Evolutionary conservation across 2,329 filamentous ascomycete genomes (phyloP).

Genomic region (Monilinia laxa): DNA sequence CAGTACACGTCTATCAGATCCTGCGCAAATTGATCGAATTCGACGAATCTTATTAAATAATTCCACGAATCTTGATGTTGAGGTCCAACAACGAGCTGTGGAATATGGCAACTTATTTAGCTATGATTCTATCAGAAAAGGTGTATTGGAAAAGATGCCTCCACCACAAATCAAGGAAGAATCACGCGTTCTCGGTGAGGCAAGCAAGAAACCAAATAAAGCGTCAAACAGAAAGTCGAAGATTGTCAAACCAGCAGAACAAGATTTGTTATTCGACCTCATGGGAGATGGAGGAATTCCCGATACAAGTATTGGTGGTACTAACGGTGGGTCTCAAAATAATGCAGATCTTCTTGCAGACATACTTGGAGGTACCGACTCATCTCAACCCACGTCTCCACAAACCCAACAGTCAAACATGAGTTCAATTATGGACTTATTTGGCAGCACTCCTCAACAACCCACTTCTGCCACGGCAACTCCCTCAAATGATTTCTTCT

Average conservation of each 20-base stretch:
- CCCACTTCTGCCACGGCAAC: slow-evolving; percentile 47
- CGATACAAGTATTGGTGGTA: slow-evolving; percentile 62
- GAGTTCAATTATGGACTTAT: slow-evolving; percentile 87
- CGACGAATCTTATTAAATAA: slow-evolving; percentile 74
- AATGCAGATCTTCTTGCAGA: slow-evolving; percentile 88
- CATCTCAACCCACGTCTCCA: slow-evolving; percentile 48
- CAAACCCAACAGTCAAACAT: slow-evolving; percentile 57
- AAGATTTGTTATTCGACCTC: slow-evolving; percentile 87
- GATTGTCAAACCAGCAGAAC: slow-evolving; percentile 78
- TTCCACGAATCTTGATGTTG: slow-evolving; percentile 86
- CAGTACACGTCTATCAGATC: slow-evolving; percentile 80
- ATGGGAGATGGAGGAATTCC: slow-evolving; percentile 80
- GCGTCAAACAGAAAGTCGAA: slow-evolving; percentile 72
- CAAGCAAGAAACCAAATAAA: slow-evolving; percentile 66
- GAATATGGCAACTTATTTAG: slow-evolving; percentile 95
- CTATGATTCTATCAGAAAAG: slow-evolving; percentile 80
- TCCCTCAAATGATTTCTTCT: slow-evolving; percentile 51
- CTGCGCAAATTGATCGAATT: slow-evolving; percentile 82
- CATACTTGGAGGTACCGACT: slow-evolving; percentile 76
- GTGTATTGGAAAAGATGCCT: slow-evolving; percentile 97
- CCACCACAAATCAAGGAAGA: slow-evolving; percentile 95
- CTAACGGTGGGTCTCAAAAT: slow-evolving; percentile 63
- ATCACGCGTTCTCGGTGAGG: slow-evolving; percentile 83
- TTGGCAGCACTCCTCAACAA: slow-evolving; percentile 53
- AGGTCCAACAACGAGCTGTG: slow-evolving; percentile 92